A percentile compares a stretch with the other conserved stretches of the same genome.
Conservation (phyloP, 2,329 filamentous ascomycete species). For the Botrytis sinoallii region DNA sequence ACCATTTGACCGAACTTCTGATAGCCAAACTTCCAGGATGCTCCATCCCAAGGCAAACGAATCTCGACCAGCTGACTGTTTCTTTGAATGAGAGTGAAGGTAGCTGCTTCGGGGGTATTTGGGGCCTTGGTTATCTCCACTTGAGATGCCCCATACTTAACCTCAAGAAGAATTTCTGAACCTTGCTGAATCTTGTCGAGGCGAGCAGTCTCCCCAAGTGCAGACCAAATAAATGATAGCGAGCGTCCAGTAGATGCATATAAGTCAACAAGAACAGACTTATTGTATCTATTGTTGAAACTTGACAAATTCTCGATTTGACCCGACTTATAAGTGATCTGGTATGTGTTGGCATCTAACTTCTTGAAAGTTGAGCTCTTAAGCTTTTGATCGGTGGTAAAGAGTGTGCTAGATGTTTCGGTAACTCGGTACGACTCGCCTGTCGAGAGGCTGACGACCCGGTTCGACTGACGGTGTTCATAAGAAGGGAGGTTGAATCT, state of each 20-base stretch:
- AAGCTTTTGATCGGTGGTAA: conserved; percentile 9
- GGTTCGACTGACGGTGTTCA: conserved; percentile 13
- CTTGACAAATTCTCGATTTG: conserved; percentile 8
- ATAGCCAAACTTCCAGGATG: conserved; percentile 15
- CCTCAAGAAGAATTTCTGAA: conserved; percentile 10
- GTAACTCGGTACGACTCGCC: conserved; percentile 10
- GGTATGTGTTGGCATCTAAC: neutral
- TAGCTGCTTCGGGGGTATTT: conserved; percentile 1
- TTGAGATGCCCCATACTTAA: conserved; percentile 10
- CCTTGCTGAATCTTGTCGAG: conserved; percentile 15
- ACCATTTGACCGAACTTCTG: neutral
- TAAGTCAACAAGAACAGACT: conserved; percentile 5
- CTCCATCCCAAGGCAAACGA: neutral
- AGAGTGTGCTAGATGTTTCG: neutral
- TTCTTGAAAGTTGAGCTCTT: conserved; percentile 9
- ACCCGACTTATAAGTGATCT: conserved; percentile 12
- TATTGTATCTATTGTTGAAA: conserved; percentile 12
- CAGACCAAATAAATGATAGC: neutral
- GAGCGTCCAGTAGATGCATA: conserved; percentile 9
- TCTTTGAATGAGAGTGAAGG: conserved; percentile 9
- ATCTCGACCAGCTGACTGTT: neutral
- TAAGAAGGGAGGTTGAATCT: conserved; percentile 11
- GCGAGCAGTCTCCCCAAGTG: neutral
- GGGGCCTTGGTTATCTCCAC: conserved; percentile 8
- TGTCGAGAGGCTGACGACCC: neutral